Evolutionary conservation across 352 stramenopile species (phyloP), one percentile per base, ranked within the genome.

Genomic region (Pythium sp.): DNA sequence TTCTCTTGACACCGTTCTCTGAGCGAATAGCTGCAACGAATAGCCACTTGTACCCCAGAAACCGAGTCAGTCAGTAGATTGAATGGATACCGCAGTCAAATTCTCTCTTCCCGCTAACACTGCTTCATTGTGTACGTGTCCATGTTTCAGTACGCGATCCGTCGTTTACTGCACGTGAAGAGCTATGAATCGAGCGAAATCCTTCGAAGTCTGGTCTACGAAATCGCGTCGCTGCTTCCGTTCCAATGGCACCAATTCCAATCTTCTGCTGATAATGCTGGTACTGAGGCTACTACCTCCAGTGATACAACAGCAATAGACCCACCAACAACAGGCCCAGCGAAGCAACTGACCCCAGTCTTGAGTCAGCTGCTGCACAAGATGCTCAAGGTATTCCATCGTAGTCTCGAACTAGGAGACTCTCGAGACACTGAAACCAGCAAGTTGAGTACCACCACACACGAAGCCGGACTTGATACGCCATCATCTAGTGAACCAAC

Each of bases 111-210:
- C 38, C 38, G 38, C 12, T 46, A 46, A 46, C 38, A 18, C 12
- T 24, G 28, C 14, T 60, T 46, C 20, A 15, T 26, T 54, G 30
- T 60, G 8, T n/a, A 55, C 14, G 66, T 55, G n/a, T 62, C 3
- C 56, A 24, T 43, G 30, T 18, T 24, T 3, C 36, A 90, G 82
- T 81, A 79, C 24, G 82, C 78, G 7, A 68, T 90, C 46, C 80
- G 82, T 1, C 73, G 80, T 22, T 66, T 90, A 49, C 74, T 72
- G 38, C 64, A 81, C 49, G 73, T 66, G 2, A 67, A 65, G 43
- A 69, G 58, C 3, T 61, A 80, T 0, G 49, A 65, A 20, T 78
- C 38, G 64, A 66, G 22, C 36, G 49, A 58, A 20, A 38, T 63
- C 8, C 64, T 90, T 8, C 78, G 78, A 2, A 64, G 80, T 2